Conservation (phyloP, 2,329 filamentous ascomycete genomes). For the Neoarthrinium moseri region DNA sequence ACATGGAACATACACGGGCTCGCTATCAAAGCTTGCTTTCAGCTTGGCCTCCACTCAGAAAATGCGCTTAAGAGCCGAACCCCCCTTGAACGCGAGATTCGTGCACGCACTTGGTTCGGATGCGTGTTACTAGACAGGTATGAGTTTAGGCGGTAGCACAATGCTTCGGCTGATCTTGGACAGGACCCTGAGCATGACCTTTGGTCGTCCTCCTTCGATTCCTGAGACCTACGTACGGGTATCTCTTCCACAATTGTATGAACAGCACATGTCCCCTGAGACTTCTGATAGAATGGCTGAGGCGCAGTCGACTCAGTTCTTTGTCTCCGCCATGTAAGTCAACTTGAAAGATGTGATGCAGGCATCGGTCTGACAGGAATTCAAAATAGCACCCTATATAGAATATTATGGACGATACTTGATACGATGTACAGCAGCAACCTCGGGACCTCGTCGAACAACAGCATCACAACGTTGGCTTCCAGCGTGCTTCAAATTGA, state of each 20-base stretch:
- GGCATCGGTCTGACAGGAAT: not conserved
- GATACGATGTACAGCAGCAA: conserved; percentile 43
- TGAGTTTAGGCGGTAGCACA: not conserved
- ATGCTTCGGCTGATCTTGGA: not conserved
- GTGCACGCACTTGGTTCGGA: conserved; percentile 48
- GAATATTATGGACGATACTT: conserved; percentile 33
- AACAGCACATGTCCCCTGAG: conserved; percentile 9
- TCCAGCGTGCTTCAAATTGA: conserved; percentile 36
- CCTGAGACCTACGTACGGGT: conserved; percentile 41
- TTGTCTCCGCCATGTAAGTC: conserved; percentile 31
- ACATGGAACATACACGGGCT: conserved; percentile 55
- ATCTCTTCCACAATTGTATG: conserved; percentile 27
- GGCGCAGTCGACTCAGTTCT: conserved; percentile 23
- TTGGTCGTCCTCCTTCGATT: conserved; percentile 46
- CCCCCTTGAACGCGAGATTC: conserved; percentile 42
- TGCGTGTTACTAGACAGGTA: conserved; percentile 47
- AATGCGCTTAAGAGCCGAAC: conserved; percentile 33
- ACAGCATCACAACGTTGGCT: conserved; percentile 24
- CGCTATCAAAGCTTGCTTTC: conserved; percentile 47
- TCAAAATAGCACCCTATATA: conserved; percentile 28
- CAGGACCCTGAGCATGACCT: conserved; percentile 49
- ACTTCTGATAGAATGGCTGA: conserved; percentile 7
- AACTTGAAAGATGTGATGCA: not conserved
- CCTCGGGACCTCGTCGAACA: conserved; percentile 30
- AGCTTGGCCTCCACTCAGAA: conserved; percentile 49